Evolutionary conservation across 2,329 filamentous ascomycete genomes (phyloP), one percentile per base, ranked within the genome.

Genomic region (Malbranchea cinnamomea): DNA sequence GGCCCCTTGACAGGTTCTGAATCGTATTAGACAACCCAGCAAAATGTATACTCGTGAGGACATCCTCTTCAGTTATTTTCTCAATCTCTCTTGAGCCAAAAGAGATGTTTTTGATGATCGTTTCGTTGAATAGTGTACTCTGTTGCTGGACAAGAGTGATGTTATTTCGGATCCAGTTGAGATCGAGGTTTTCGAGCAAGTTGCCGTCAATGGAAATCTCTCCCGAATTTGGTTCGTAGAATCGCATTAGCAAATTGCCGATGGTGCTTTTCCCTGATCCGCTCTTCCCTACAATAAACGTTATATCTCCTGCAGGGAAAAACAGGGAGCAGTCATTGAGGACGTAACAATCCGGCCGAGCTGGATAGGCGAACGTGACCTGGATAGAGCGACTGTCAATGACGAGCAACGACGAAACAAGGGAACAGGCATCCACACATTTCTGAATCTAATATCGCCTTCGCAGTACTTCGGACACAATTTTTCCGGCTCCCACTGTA

Each of bases 231-330:
- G 80, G 71, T 5, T 69, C 60, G 46, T 94, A 93, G 42, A 91
- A 79, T 8, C 75, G 71, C 29, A 84, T 63, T 1, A 95, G 62
- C 1, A 95, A 63, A 46, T 82, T 83, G 1, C 78, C 75, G 1
- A 95, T 47, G 0, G 87, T 95, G 42, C 83, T 93, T 52, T 95
- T 95, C 0, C 87, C 87, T 2, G 82, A 93, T 0, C 89, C 89
- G 45, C 83, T 93, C 43, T 67, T 69, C 0, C 87, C 89, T 28
- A 94, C 71, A 2, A 95, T 63, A 45, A 89, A 94, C 0, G 74
- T 82, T 3, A 77, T 72, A 37, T 79, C 63, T 0, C 79, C 76
- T 0, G 76, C 64, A 0, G 74, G 68, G 34, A 95, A 87, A 39
- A 64, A 68, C 37, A 94, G 66, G 0, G 64, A 74, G 0, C 70